Conservation (phyloP, 805 yeast species). For the Hanseniaspora valbyensis region DNA sequence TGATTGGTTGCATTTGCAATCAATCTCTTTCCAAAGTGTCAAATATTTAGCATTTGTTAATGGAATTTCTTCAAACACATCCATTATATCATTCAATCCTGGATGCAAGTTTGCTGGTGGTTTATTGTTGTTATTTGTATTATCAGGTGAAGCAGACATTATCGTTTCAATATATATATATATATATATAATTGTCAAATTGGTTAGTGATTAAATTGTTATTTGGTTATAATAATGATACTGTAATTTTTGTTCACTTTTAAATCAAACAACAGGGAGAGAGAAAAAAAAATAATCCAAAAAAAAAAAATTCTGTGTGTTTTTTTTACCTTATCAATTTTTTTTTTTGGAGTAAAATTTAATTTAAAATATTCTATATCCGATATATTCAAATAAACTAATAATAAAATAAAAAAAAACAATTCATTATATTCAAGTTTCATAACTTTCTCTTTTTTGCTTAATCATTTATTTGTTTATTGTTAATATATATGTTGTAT, state of each 20-base stretch:
- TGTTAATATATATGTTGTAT: background rate
- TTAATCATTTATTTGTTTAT: background rate
- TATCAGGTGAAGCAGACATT: conserved; percentile 2
- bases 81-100: conserved; percentile 83
- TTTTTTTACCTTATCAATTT: too few species aligned
- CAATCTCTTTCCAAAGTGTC: conserved; percentile 82
- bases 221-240: too few species aligned
- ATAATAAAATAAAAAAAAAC: too few species aligned
- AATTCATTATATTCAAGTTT: background rate
- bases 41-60: conserved; percentile 69
- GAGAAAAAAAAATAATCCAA: too few species aligned
- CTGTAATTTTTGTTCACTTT: too few species aligned
- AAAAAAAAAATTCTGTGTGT: too few species aligned
- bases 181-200: background rate
- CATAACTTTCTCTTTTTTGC: background rate
- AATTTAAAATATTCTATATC: too few species aligned
- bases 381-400: too few species aligned
- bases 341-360: too few species aligned
- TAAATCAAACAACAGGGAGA: too few species aligned
- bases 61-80: conserved; percentile 85
- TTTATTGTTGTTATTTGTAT: conserved; percentile 19
- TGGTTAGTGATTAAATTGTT: too few species aligned
- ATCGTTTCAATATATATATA: background rate
- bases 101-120: conserved; percentile 49
- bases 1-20: conserved; percentile 77